Conservation (phyloP, 1,139 yeast genomes). For the Magnusiomyces tetraspermus region DNA sequence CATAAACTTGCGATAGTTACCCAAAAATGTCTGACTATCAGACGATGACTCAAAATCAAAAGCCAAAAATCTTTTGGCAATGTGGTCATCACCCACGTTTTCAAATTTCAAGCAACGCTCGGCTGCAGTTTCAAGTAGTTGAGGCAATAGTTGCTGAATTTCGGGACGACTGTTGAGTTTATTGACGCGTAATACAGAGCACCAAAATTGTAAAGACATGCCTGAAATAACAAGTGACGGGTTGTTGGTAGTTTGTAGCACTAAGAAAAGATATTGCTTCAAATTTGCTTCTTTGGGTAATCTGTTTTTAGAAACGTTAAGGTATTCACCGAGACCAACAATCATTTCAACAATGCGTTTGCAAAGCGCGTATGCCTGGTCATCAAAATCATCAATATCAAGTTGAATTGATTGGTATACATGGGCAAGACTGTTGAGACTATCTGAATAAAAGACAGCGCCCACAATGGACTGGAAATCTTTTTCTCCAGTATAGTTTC, state of each 20-base stretch:
- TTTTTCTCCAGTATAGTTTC: constrained; percentile 57
- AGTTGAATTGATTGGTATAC: constrained; percentile 56
- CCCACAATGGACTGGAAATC: constrained; percentile 79
- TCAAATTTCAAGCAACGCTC: constrained; percentile 69
- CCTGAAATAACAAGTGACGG: constrained; percentile 88
- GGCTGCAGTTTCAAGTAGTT: constrained; percentile 65
- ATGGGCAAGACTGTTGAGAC: constrained; percentile 54
- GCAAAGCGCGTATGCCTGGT: constrained; percentile 61
- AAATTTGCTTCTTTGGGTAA: constrained; percentile 47
- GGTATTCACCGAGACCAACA: constrained; percentile 75
- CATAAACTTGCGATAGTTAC: constrained; percentile 71
- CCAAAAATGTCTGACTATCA: constrained; percentile 67
- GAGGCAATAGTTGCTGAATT: constrained; percentile 48
- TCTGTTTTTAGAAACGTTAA: constrained; percentile 37
- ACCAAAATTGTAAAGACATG: constrained; percentile 89
- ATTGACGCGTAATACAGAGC: constrained; percentile 74
- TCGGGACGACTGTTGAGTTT: constrained; percentile 44
- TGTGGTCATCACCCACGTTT: constrained; percentile 54
- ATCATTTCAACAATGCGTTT: constrained; percentile 92
- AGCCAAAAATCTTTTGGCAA: constrained; percentile 57
- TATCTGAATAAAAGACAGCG: constrained; percentile 62
- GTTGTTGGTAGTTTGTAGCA: constrained; percentile 71
- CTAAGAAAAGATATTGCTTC: constrained; percentile 57
- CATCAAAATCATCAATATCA: constrained; percentile 73
- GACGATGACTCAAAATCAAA: constrained; percentile 83